These are phyloP conservation scores for Suhomyces anneliseae DNA, from an alignment of 1,139 yeast genomes.

Conservation along the genomic window DNA sequence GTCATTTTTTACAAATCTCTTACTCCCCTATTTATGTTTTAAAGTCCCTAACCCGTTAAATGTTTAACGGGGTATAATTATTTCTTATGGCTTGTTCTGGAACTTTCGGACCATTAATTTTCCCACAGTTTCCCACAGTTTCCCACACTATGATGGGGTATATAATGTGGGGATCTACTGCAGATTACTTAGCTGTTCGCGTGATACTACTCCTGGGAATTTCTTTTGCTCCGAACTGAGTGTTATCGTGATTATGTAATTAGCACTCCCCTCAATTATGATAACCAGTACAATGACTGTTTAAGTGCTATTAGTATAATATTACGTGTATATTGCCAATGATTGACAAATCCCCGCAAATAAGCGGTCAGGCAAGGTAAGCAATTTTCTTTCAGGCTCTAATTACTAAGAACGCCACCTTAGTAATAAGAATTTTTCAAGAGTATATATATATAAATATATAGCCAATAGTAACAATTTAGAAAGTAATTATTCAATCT, in stretches of 20 bases:
- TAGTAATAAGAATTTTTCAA: neutral
- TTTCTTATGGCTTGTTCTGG: too few relatives aligned
- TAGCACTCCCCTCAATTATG: neutral
- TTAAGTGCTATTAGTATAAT: neutral
- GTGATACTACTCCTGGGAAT: neutral
- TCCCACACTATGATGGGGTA: neutral
- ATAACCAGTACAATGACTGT: neutral
- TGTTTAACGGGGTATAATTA: too few relatives aligned
- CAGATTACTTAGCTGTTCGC: neutral
- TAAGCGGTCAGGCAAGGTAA: neutral
- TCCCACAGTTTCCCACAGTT: too few relatives aligned
- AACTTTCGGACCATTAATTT: too few relatives aligned
- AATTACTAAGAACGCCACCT: neutral
- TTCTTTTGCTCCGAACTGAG: neutral
- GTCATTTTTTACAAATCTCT: neutral
- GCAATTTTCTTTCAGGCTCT: neutral
- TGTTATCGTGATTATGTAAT: neutral
- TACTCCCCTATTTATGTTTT: neutral
- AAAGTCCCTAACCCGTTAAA: too few relatives aligned
- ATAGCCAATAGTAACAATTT: neutral
- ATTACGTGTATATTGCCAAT: neutral
- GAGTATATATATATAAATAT: neutral
- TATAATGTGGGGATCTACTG: neutral
- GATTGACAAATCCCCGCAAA: conserved; percentile 1
- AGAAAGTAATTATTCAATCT: neutral